Conservation (phyloP, 2,329 filamentous ascomycete species). For the Geoglossum cookeanum region DNA sequence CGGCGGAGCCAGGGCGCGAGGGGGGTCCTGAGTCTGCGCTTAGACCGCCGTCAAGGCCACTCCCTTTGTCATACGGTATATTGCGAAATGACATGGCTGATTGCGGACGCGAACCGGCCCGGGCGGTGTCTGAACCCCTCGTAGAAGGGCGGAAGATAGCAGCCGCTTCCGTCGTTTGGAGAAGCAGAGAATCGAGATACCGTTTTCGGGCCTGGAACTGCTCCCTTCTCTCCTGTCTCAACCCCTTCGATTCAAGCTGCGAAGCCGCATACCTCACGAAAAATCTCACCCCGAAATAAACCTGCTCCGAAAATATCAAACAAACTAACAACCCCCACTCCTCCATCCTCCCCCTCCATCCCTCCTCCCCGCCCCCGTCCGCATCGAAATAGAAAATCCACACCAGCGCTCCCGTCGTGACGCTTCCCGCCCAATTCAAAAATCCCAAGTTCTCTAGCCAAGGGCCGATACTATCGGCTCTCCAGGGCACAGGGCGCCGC, state of each 20-base stretch:
- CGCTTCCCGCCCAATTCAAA: conserved; percentile 79
- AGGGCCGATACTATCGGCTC: conserved; percentile 83
- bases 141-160: no score
- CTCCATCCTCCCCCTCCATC: not conserved
- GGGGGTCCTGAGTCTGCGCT: no score
- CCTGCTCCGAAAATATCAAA: not conserved
- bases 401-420: conserved; percentile 73
- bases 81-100: no score
- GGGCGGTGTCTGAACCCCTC: no score
- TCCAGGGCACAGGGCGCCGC: conserved; percentile 73
- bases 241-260: not conserved
- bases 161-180: not conserved
- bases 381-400: conserved; percentile 51
- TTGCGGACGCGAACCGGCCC: no score
- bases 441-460: conserved; percentile 77
- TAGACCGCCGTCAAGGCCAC: no score
- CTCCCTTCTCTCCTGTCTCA: not conserved
- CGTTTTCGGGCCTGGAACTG: not conserved
- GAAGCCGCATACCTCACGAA: not conserved
- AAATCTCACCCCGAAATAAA: not conserved
- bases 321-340: not conserved
- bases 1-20: no score
- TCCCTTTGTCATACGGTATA: no score
- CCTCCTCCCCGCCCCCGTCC: not conserved
- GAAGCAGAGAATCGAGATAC: not conserved